Percentiles rank a stretch among this genome's conserved stretches.
These are phyloP conservation scores for Flaveria bidentis DNA, from an alignment of 129 eudicot species.

Conservation along the genomic window DNA sequence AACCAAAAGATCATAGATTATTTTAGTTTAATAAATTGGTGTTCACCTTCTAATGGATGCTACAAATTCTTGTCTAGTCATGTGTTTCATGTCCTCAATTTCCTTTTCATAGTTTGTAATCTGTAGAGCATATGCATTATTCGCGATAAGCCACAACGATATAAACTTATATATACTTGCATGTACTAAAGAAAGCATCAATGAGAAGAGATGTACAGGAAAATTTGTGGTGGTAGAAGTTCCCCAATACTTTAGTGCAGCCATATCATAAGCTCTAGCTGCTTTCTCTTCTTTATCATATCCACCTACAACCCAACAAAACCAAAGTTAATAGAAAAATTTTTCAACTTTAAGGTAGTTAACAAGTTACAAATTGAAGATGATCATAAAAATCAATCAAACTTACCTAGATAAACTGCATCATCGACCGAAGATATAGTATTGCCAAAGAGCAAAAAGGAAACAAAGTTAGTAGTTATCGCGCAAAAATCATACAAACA, in stretches of 20 bases:
- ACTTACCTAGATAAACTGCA: conserved; percentile 90
- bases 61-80: conserved; percentile 98
- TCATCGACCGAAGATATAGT: not conserved
- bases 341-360: not conserved
- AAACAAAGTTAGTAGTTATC: conserved; percentile 2
- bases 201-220: conserved; percentile 51
- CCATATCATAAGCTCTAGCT: conserved; percentile 97
- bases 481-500: not conserved
- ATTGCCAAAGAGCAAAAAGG: not conserved
- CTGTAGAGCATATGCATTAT: conserved; percentile 31
- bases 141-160: not conserved
- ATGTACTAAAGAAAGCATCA: not conserved
- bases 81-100: conserved; percentile 92
- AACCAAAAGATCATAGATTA: too few species aligned
- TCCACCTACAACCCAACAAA: conserved; percentile 62
- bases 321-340: not conserved
- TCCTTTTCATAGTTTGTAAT: conserved; percentile 95
- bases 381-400: not conserved
- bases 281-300: conserved; percentile 99
- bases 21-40: too few species aligned
- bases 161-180: not conserved
- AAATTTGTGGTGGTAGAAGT: conserved; percentile 97
- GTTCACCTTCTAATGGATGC: conserved; percentile 84
- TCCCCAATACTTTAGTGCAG: conserved; percentile 98
- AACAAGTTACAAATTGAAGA: not conserved